Evolutionary conservation across 2,329 filamentous ascomycete species (phyloP).

Genomic region (Cyphellophora europaea): DNA sequence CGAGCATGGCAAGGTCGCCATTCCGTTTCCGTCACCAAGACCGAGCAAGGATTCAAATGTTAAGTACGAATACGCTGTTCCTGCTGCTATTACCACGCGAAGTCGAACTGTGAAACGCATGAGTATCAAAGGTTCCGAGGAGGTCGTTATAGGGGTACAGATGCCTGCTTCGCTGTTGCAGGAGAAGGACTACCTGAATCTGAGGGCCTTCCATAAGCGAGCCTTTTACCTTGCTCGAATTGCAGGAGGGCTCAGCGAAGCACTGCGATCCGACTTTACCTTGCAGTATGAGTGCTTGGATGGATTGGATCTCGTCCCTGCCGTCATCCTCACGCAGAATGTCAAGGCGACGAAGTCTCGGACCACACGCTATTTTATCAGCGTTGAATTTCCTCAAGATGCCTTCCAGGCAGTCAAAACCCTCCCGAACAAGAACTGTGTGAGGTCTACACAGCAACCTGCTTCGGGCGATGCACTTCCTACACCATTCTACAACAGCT

Average conservation of each 20-base stretch:
- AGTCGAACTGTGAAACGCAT: constrained; percentile 78
- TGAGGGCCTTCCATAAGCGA: constrained; percentile 89
- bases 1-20: constrained; percentile 53
- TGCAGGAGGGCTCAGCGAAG: constrained; percentile 53
- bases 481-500: constrained; percentile 84
- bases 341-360: constrained; percentile 25
- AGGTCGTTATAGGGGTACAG: constrained; percentile 75
- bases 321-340: constrained; percentile 41
- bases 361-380: constrained; percentile 60
- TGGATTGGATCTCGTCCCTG: constrained; percentile 67
- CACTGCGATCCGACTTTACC: constrained; percentile 44
- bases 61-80: constrained; percentile 68
- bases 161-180: constrained; percentile 77
- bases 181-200: constrained; percentile 87
- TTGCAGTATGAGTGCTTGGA: constrained; percentile 58
- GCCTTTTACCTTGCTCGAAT: constrained; percentile 85
- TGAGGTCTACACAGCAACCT: constrained; percentile 46
- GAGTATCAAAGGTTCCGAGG: constrained; percentile 51
- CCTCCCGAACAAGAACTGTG: constrained; percentile 57
- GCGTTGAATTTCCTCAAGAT: constrained; percentile 61
- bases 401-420: constrained; percentile 67
- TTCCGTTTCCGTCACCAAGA: constrained; percentile 77
- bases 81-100: constrained; percentile 72
- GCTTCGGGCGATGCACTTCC: constrained; percentile 25
- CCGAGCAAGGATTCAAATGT: constrained; percentile 70